Conservation (phyloP, 495 filamentous ascomycete genomes). For the Aspergillus avenaceus region DNA sequence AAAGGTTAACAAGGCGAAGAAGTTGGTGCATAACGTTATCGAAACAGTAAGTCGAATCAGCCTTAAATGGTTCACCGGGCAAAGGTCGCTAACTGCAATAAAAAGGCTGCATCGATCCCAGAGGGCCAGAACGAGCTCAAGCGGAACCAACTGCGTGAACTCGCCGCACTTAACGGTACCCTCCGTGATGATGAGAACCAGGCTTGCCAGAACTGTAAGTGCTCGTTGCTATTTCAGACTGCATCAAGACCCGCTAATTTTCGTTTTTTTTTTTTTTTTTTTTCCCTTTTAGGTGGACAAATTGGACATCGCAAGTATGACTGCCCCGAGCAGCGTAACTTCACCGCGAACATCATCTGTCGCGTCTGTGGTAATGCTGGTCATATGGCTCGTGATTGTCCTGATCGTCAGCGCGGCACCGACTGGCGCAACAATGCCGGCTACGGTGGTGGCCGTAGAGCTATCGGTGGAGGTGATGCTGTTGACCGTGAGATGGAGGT, state of each 20-base stretch:
- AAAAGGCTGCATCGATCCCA: conserved; percentile 91
- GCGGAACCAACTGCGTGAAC: conserved; percentile 94
- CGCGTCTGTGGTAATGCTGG: conserved; percentile 95
- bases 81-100: neutral
- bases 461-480: conserved; percentile 74
- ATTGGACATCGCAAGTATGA: conserved; percentile 99
- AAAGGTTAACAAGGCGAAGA: conserved; percentile 97
- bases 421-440: conserved; percentile 82
- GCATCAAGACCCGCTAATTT: no score
- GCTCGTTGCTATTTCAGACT: no score
- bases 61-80: neutral
- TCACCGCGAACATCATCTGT: conserved; percentile 98
- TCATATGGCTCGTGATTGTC: conserved; percentile 91
- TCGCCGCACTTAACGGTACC: conserved; percentile 96
- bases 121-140: conserved; percentile 98
- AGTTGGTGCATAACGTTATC: conserved; percentile 94
- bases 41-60: conserved; percentile 73
- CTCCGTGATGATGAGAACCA: conserved; percentile 98
- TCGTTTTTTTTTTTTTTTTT: neutral
- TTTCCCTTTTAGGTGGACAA: conserved; percentile 62
- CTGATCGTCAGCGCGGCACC: conserved; percentile 81
- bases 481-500: conserved; percentile 94
- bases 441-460: conserved; percentile 45
- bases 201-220: conserved; percentile 95
- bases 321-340: conserved; percentile 96